These are phyloP conservation scores for Lachnellula occidentalis DNA, from an alignment of 2,329 filamentous ascomycete species.

Conservation along the genomic window DNA sequence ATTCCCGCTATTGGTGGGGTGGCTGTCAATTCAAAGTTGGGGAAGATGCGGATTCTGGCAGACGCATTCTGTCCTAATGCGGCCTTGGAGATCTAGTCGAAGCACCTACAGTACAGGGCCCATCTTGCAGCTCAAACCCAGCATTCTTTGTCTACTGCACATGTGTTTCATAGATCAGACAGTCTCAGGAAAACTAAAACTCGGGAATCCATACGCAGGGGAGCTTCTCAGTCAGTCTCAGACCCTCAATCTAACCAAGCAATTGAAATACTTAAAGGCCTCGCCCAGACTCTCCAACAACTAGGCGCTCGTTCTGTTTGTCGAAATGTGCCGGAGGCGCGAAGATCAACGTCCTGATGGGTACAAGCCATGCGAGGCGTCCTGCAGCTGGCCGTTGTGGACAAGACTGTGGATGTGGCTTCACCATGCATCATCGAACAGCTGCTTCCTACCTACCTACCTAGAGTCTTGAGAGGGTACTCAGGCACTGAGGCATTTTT, in stretches of 20 bases:
- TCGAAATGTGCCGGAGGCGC: conserved; percentile 8
- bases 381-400: conserved; percentile 15
- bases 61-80: conserved; percentile 7
- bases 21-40: conserved; percentile 17
- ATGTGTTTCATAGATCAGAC: conserved; percentile 21
- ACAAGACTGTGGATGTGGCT: neutral
- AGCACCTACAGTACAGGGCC: neutral
- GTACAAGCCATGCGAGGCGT: conserved; percentile 13
- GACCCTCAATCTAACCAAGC: conserved; percentile 14
- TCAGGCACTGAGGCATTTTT: neutral
- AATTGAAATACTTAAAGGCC: conserved; percentile 8
- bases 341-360: conserved; percentile 15
- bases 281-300: conserved; percentile 8
- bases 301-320: conserved; percentile 15
- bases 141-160: conserved; percentile 19
- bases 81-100: neutral
- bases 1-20: conserved; percentile 13
- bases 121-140: conserved; percentile 5
- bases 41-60: conserved; percentile 16
- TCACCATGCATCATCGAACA: neutral
- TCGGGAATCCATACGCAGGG: conserved; percentile 17
- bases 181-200: conserved; percentile 15
- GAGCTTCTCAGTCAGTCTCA: conserved; percentile 16
- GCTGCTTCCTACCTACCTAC: too few relatives aligned
- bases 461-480: neutral